These are phyloP conservation scores for Fonsecaea pedrosoi DNA, from an alignment of 2,329 filamentous ascomycete genomes.

Conservation along the genomic window DNA sequence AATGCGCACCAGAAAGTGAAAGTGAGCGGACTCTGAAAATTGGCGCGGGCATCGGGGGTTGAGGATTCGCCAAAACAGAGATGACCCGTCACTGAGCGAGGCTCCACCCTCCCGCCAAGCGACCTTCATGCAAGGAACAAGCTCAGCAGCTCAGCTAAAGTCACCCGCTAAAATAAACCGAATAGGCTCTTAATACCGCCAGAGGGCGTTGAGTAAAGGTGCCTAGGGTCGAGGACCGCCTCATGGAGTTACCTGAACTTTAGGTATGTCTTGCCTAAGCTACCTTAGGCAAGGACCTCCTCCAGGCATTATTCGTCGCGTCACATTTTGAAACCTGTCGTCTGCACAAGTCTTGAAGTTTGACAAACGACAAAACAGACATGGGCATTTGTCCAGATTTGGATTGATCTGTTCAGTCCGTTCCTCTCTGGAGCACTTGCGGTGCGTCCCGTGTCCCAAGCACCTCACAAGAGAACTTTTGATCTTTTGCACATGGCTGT, in stretches of 20 bases:
- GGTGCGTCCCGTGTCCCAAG: neutral
- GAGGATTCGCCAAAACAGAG: constrained; percentile 14
- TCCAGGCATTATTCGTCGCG: neutral
- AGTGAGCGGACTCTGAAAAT: constrained; percentile 19
- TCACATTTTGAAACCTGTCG: constrained; percentile 3
- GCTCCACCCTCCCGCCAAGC: constrained; percentile 27
- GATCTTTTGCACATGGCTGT: neutral
- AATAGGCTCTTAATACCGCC: constrained; percentile 3
- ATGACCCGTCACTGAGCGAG: constrained; percentile 12
- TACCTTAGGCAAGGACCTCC: neutral
- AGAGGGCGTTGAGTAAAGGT: neutral
- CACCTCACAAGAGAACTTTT: neutral
- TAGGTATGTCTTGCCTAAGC: neutral
- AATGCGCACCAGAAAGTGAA: constrained; percentile 18
- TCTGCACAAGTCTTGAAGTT: constrained; percentile 1
- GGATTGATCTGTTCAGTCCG: neutral
- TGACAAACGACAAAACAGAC: neutral
- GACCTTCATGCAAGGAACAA: constrained; percentile 22
- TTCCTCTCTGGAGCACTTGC: constrained; percentile 2
- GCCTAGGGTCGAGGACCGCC: neutral
- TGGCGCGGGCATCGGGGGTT: constrained; percentile 6
- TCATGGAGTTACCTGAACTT: neutral
- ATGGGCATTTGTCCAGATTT: neutral
- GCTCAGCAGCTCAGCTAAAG: constrained; percentile 16
- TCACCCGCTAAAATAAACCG: neutral